phyloP scores from a whole-genome alignment of 2,329 filamentous ascomycete genomes.

The Microascus cirrosus region DNA sequence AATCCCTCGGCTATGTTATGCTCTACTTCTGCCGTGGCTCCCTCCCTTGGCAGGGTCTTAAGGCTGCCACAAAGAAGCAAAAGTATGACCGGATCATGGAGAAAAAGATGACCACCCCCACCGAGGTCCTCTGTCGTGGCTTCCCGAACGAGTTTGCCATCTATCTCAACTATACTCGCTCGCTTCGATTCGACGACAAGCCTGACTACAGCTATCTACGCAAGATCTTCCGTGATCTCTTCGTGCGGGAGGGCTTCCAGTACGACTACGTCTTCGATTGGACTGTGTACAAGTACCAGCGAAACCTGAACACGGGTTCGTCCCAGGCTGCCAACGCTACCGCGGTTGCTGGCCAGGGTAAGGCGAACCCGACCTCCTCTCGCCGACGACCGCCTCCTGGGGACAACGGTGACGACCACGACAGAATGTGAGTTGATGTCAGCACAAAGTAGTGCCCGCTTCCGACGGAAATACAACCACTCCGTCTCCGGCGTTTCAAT shows the following conservation, averaged over 20 bases:
- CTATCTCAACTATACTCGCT: conserved; percentile 98
- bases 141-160: conserved; percentile 99
- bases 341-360: neutral
- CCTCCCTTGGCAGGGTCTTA: conserved; percentile 95
- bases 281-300: conserved; percentile 99
- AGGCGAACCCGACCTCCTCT: conserved; percentile 1
- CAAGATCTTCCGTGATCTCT: conserved; percentile 99
- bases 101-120: conserved; percentile 99
- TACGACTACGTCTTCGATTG: conserved; percentile 99
- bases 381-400: conserved; percentile 1
- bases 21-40: conserved; percentile 99
- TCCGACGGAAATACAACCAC: neutral
- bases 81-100: conserved; percentile 99
- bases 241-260: conserved; percentile 98
- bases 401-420: neutral
- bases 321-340: conserved; percentile 1
- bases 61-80: conserved; percentile 99
- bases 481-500: neutral
- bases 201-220: conserved; percentile 98
- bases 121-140: conserved; percentile 94
- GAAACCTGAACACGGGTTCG: conserved; percentile 44
- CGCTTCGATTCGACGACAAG: conserved; percentile 98
- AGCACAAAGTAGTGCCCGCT: neutral
- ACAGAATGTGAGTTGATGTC: conserved; percentile 2
- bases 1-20: conserved; percentile 98